Percentiles rank a stretch among this genome's conserved stretches.
Conservation (phyloP, 1,139 yeast genomes). For the Nakaseomyces uthaithaninus region DNA sequence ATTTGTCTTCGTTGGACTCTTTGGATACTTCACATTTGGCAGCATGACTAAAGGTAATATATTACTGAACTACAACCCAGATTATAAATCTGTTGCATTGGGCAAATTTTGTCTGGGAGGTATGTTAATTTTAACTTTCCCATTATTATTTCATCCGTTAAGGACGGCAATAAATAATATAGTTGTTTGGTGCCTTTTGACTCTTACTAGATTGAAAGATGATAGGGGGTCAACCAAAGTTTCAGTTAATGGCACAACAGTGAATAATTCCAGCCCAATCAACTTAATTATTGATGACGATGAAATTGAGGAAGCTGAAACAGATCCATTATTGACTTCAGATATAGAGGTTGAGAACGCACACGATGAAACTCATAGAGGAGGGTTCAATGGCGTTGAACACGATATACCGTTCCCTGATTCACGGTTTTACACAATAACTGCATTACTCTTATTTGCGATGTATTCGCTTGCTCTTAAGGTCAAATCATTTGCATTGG, state of each 20-base stretch:
- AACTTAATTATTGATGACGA: slow-evolving; percentile 1
- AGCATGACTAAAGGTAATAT: slow-evolving; percentile 71
- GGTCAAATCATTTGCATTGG: slow-evolving; percentile 71
- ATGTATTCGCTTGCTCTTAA: slow-evolving; percentile 61
- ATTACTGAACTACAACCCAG: slow-evolving; percentile 49
- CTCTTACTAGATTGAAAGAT: slow-evolving; percentile 7
- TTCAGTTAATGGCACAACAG: background rate
- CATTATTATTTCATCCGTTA: slow-evolving; percentile 89
- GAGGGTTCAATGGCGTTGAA: slow-evolving; percentile 9
- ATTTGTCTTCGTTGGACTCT: slow-evolving; percentile 60
- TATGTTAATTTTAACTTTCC: slow-evolving; percentile 82
- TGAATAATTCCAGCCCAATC: background rate
- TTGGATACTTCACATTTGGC: slow-evolving; percentile 87
- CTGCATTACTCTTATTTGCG: slow-evolving; percentile 38
- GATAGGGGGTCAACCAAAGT: background rate
- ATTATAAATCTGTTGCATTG: slow-evolving; percentile 36
- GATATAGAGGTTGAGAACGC: background rate
- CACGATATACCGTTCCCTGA: slow-evolving; percentile 45
- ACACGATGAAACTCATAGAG: background rate
- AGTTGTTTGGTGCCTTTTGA: slow-evolving; percentile 41
- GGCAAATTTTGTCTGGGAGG: slow-evolving; percentile 72
- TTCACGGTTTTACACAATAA: slow-evolving; percentile 40
- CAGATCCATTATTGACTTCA: background rate
- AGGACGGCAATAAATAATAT: slow-evolving; percentile 78
- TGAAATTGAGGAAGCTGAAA: slow-evolving; percentile 2